A percentile compares a stretch with the other conserved stretches of the same genome.
Evolutionary conservation across 768 basidiomycete genomes (phyloP).

Genomic region (Podaxis rugospora): DNA sequence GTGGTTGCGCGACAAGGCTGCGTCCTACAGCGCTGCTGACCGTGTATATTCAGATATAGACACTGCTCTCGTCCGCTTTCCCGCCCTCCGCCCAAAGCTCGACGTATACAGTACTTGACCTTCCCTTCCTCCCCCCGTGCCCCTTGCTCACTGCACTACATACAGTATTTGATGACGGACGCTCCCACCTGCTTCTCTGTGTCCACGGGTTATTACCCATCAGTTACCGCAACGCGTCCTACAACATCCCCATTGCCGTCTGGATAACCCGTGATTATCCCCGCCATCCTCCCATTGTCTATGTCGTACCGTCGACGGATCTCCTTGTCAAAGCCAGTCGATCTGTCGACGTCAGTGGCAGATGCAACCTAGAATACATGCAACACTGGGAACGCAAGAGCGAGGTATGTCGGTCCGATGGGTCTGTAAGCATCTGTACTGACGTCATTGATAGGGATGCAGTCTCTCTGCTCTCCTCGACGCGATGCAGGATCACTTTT

Average conservation of each 20-base stretch:
- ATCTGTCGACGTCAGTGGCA: constrained; percentile 78
- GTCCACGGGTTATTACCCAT: constrained; percentile 92
- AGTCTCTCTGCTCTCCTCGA: constrained; percentile 68
- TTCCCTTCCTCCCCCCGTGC: neutral
- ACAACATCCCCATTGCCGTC: constrained; percentile 91
- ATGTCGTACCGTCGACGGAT: constrained; percentile 87
- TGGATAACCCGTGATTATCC: constrained; percentile 91
- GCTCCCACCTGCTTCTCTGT: constrained; percentile 87
- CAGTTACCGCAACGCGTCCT: constrained; percentile 63
- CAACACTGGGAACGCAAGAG: constrained; percentile 76
- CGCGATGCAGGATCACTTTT: constrained; percentile 80
- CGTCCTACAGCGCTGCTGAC: constrained; percentile 49
- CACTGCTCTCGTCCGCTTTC: constrained; percentile 46
- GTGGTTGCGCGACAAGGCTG: constrained; percentile 68
- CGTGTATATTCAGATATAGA: constrained; percentile 64
- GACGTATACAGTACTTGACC: constrained; percentile 68
- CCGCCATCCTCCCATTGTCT: constrained; percentile 73
- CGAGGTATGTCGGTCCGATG: constrained; percentile 54
- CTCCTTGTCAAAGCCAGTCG: constrained; percentile 82
- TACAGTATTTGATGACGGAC: constrained; percentile 89
- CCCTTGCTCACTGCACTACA: constrained; percentile 12
- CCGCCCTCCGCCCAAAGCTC: constrained; percentile 68
- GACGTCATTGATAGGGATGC: constrained; percentile 54
- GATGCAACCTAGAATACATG: constrained; percentile 64
- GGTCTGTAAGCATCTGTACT: constrained; percentile 12